Percentiles rank a stretch among this genome's conserved stretches.
phyloP scores from a whole-genome alignment of 2,329 filamentous ascomycete species.

The Ampelomyces quisqualis region DNA sequence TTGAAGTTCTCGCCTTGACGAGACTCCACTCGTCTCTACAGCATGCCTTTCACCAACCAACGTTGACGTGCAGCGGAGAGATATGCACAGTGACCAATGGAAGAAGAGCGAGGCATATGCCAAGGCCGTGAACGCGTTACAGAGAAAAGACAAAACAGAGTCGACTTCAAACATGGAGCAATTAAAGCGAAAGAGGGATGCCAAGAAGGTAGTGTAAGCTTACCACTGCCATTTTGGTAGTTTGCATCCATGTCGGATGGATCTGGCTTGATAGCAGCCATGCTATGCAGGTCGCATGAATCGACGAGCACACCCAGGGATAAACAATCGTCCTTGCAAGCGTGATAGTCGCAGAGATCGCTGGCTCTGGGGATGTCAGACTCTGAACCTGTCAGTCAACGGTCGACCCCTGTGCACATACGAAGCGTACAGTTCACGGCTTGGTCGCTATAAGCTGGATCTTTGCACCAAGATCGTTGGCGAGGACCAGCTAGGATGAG shows the following conservation, averaged over 20 bases:
- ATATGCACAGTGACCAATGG: constrained; percentile 22
- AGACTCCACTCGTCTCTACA: constrained; percentile 38
- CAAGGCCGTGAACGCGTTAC: constrained; percentile 29
- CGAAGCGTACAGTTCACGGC: constrained; percentile 26
- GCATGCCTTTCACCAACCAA: constrained; percentile 20
- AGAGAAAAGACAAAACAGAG: constrained; percentile 35
- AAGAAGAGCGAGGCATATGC: constrained; percentile 9
- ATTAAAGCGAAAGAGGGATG: constrained; percentile 27
- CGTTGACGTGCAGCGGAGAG: constrained; percentile 14
- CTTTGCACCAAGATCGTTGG: neutral
- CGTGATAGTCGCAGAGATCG: constrained; percentile 10
- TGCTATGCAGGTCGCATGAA: constrained; percentile 36
- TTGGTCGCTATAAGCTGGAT: neutral
- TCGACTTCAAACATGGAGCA: constrained; percentile 33
- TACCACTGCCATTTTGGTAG: constrained; percentile 40
- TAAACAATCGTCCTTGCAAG: constrained; percentile 14
- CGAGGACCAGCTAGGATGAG: neutral
- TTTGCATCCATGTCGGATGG: constrained; percentile 31
- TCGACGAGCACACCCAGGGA: constrained; percentile 14
- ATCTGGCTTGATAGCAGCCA: constrained; percentile 40
- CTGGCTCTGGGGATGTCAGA: constrained; percentile 10
- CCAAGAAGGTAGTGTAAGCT: constrained; percentile 24
- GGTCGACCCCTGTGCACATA: constrained; percentile 23
- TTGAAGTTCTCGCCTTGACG: constrained; percentile 24
- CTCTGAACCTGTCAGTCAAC: constrained; percentile 27